Evolutionary conservation across 306 rosid genomes (phyloP).

Genomic region (Astragalus membranaceus): DNA sequence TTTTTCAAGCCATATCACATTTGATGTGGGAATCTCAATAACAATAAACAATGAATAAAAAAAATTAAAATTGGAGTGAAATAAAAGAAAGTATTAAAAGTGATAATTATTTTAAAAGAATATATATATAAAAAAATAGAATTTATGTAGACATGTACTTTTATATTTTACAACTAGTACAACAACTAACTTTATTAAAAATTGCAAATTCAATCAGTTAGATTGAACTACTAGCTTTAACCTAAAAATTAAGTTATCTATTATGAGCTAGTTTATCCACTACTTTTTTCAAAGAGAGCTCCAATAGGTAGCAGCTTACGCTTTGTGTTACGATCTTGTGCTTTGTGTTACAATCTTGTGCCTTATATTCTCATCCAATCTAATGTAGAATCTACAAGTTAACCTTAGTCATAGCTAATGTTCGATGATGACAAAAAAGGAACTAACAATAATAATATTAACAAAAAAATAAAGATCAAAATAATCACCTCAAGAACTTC

Average conservation of each 20-base stretch:
- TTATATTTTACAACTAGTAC: no score
- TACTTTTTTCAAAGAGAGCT: neutral
- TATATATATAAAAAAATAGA: no score
- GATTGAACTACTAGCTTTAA: neutral
- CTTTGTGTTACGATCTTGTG: neutral
- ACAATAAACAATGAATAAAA: no score
- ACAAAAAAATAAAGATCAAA: constrained; percentile 8
- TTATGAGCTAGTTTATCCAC: neutral
- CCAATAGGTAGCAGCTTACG: neutral
- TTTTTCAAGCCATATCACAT: no score
- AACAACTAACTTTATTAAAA: no score
- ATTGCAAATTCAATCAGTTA: neutral
- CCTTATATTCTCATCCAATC: neutral
- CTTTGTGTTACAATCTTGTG: neutral
- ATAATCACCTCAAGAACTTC: constrained; percentile 88
- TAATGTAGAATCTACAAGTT: neutral
- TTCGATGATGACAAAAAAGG: constrained; percentile 12
- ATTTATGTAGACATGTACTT: no score
- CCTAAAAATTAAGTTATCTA: neutral
- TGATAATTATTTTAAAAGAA: no score
- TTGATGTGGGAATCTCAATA: no score
- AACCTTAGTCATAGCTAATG: neutral
- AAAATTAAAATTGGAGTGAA: no score
- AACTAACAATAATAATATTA: neutral
- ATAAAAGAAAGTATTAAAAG: no score